Evolutionary conservation across 2,329 filamentous ascomycete species (phyloP).

Genomic region (Fusarium xylarioides): DNA sequence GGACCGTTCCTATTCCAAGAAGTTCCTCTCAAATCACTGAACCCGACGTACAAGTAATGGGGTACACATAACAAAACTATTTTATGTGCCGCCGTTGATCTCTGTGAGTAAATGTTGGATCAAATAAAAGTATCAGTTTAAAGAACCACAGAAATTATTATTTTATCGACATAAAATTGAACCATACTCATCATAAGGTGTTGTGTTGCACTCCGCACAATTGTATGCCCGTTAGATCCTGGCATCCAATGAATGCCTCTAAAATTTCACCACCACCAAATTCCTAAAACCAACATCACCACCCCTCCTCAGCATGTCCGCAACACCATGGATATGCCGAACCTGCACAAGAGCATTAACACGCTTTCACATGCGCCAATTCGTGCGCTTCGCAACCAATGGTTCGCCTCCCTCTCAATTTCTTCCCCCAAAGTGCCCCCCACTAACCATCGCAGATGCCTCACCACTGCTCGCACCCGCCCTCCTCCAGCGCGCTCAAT

Average conservation of each 20-base stretch:
- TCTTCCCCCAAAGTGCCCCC: too few relatives aligned
- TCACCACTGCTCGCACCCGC: slow-evolving; percentile 56
- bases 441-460: slow-evolving; percentile 23
- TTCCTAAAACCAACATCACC: neutral
- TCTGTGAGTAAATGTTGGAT: too few relatives aligned
- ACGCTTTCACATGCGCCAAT: slow-evolving; percentile 37
- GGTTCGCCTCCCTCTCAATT: slow-evolving; percentile 28
- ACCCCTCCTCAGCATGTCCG: slow-evolving; percentile 42
- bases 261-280: slow-evolving; percentile 30
- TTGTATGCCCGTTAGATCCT: slow-evolving; percentile 11
- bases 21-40: too few relatives aligned
- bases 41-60: too few relatives aligned
- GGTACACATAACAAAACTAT: too few relatives aligned
- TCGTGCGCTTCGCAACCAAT: slow-evolving; percentile 47
- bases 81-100: too few relatives aligned
- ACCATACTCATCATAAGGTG: neutral
- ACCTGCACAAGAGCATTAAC: slow-evolving; percentile 47
- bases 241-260: slow-evolving; percentile 20
- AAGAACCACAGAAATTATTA: too few relatives aligned
- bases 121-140: too few relatives aligned
- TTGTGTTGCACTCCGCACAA: slow-evolving; percentile 1
- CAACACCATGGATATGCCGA: slow-evolving; percentile 50
- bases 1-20: too few relatives aligned
- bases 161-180: neutral
- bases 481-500: slow-evolving; percentile 68